These are phyloP conservation scores for Thuidium tamariscinum DNA, from an alignment of 225 moss, liverwort and hornwort genomes.

Conservation along the genomic window DNA sequence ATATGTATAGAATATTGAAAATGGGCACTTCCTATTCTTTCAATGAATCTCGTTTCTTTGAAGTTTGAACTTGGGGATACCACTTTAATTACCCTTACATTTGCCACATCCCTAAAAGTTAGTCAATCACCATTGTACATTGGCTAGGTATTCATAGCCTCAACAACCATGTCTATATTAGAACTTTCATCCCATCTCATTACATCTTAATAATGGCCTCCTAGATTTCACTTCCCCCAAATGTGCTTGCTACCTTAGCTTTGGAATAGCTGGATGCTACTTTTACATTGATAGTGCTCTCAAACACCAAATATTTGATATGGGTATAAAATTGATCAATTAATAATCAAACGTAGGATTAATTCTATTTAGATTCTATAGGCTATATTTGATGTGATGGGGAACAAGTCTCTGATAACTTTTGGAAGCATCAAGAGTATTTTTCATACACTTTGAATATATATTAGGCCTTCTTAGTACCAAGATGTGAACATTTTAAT, in stretches of 20 bases:
- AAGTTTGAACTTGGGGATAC: rapidly evolving
- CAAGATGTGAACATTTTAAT: background rate
- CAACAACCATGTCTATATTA: background rate
- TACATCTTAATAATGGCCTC: background rate
- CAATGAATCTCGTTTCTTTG: background rate
- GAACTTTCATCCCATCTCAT: rapidly evolving
- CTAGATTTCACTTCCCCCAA: background rate
- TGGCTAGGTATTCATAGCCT: background rate
- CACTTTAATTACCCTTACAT: too few species aligned
- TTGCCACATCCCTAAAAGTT: background rate
- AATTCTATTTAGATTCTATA: rapidly evolving
- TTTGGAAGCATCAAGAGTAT: rapidly evolving
- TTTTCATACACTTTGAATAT: background rate
- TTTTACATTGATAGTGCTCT: background rate
- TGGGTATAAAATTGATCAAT: background rate
- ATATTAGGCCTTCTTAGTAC: too few species aligned
- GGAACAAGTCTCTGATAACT: background rate
- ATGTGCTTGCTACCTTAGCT: background rate
- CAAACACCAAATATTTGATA: background rate
- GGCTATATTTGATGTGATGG: rapidly evolving
- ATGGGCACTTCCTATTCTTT: background rate
- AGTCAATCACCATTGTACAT: background rate
- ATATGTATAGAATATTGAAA: rapidly evolving
- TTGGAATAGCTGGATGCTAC: rapidly evolving
- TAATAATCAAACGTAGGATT: background rate